A percentile compares a stretch with the other conserved stretches of the same genome.
Evolutionary conservation across 2,329 filamentous ascomycete genomes (phyloP).

Genomic region (Apiospora arundinis): DNA sequence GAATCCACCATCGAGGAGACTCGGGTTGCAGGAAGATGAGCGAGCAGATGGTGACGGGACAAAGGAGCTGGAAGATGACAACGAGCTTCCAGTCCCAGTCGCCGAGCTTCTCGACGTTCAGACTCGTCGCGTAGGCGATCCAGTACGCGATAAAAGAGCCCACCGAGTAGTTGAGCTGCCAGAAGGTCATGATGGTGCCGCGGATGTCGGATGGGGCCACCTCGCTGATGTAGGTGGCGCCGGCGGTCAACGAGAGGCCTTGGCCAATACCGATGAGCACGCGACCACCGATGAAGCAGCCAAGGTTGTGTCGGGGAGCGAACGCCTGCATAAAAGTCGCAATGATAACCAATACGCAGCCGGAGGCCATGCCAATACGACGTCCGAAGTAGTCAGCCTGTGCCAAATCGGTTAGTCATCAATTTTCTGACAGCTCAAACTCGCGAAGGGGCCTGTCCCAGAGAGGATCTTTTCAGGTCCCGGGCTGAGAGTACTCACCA

Average conservation of each 20-base stretch:
- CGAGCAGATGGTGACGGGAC: constrained; percentile 66
- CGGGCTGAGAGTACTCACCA: constrained; percentile 42
- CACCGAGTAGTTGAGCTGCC: constrained; percentile 72
- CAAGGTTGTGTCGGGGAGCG: constrained; percentile 64
- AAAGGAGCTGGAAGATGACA: constrained; percentile 74
- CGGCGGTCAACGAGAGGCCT: constrained; percentile 70
- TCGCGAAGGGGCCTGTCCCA: not conserved
- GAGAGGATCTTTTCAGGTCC: not conserved
- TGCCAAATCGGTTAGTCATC: not conserved
- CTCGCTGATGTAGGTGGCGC: constrained; percentile 75
- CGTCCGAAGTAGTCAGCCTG: constrained; percentile 65
- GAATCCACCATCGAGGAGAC: constrained; percentile 71
- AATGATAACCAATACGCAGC: constrained; percentile 69
- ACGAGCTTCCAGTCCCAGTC: constrained; percentile 79
- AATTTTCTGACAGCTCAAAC: not conserved
- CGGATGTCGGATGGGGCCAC: constrained; percentile 68
- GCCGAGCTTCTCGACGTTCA: constrained; percentile 61
- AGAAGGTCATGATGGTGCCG: constrained; percentile 72
- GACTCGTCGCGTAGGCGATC: constrained; percentile 69
- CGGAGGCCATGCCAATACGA: constrained; percentile 68
- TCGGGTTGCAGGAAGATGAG: constrained; percentile 72
- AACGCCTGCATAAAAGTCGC: constrained; percentile 75
- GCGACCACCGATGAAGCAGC: constrained; percentile 71
- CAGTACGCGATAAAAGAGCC: constrained; percentile 69
- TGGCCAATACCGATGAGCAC: constrained; percentile 74